These are phyloP conservation scores for Dictyostelium brefeldianum DNA, from an alignment of 78 protist species.

Conservation along the genomic window DNA sequence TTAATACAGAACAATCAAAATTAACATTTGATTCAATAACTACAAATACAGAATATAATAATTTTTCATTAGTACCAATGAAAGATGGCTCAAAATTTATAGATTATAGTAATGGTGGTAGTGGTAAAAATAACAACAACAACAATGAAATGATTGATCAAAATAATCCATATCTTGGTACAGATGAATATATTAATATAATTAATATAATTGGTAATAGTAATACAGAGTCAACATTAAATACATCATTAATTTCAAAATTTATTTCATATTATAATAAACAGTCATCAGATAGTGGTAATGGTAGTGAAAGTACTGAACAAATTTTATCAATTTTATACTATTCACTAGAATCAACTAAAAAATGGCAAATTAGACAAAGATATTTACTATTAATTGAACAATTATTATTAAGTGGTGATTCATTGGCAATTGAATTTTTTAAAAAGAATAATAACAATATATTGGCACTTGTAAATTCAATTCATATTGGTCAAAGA, in stretches of 20 bases:
- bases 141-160: neutral
- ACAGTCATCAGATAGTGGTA: neutral
- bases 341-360: neutral
- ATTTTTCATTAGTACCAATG: slow-evolving; percentile 14
- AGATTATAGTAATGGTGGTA: neutral
- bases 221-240: neutral
- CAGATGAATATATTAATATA: slow-evolving; percentile 8
- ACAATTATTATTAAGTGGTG: neutral
- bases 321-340: neutral
- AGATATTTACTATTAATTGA: slow-evolving; percentile 22
- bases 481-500: neutral
- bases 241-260: neutral
- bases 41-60: neutral
- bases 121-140: neutral
- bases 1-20: neutral
- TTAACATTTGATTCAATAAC: neutral
- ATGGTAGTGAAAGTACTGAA: neutral
- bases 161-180: neutral
- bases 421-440: neutral
- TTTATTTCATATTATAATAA: slow-evolving; percentile 5
- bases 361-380: slow-evolving; percentile 53
- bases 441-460: neutral
- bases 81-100: slow-evolving; percentile 49
- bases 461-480: neutral
- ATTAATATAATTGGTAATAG: neutral